A percentile compares a stretch with the other conserved stretches of the same genome.
Conservation (phyloP, 2,329 filamentous ascomycete genomes). For the Tolypocladium tropicale region DNA sequence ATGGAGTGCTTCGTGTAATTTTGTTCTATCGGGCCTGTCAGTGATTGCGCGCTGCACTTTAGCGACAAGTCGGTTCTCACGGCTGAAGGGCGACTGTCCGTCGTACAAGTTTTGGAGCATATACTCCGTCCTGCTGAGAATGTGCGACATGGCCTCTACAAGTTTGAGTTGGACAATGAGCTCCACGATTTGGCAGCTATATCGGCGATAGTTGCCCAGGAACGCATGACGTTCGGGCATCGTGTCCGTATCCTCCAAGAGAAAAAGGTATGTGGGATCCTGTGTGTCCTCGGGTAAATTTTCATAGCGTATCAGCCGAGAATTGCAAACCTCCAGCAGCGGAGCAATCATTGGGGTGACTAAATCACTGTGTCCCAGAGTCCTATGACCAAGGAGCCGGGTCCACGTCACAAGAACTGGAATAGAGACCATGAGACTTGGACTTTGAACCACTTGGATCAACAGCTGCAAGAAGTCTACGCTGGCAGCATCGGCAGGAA, state of each 20-base stretch:
- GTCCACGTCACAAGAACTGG: constrained; percentile 87
- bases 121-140: constrained; percentile 68
- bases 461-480: constrained; percentile 71
- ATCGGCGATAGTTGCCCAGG: constrained; percentile 87
- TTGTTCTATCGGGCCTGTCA: constrained; percentile 28
- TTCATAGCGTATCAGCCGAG: constrained; percentile 80
- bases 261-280: constrained; percentile 68
- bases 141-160: constrained; percentile 77
- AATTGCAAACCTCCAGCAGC: constrained; percentile 73
- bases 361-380: constrained; percentile 55
- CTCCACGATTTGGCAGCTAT: constrained; percentile 81
- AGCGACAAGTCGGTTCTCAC: constrained; percentile 26
- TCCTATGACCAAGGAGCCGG: constrained; percentile 61
- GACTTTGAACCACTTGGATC: constrained; percentile 67
- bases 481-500: constrained; percentile 56
- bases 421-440: constrained; percentile 87
- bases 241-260: constrained; percentile 91
- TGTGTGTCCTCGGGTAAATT: constrained; percentile 71
- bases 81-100: constrained; percentile 54
- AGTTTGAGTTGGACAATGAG: constrained; percentile 72
- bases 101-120: constrained; percentile 68
- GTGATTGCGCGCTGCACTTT: background rate
- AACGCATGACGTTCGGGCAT: constrained; percentile 90
- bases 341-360: constrained; percentile 57
- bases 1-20: constrained; percentile 60